Base-by-base conservation (phyloP, 345 rosid species). In the Brassica nigra region DNA sequence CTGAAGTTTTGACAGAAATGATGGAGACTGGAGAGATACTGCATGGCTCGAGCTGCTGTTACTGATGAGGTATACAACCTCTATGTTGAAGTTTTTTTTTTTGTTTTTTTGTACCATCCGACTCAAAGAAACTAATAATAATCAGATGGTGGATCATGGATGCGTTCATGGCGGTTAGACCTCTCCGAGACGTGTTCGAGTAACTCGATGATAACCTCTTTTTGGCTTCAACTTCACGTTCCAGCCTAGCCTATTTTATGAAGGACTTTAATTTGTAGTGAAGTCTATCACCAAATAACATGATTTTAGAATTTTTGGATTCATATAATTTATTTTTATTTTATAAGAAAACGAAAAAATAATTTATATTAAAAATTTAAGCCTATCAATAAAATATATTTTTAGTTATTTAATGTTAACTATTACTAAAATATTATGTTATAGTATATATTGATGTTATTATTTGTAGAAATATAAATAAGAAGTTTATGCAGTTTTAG, bases 11-110 rank as follows among this genome's bases (percentile, higher is more conserved):
- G 86, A 87, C 91, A 16, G 92, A 86, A 82, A 27, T 91, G 57
- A 98, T 93, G 18, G 94, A 93, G 78, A 90, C 97, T 93, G 18
- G 94, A 93, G 78, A 90, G 98, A 75, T 98, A 93, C 75, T 88
- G 83, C 2, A 79, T 64, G 78, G 96, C 97, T 36, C 89, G 93
- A 49, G 90, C 97, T 77, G 91, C 92, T 4, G 94, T 95, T 49
- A 87, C 94, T 4, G 93, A 93, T 49, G 91, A 90, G 92, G 94
- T 88, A 23, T 23, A 23, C 27, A 23, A 23, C 27, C 27, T 23
- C 27, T 23, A 23, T 23, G 27, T 23, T 23, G 27, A 23, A 23
- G 27, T 23, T 23, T 23, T 23, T 23, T 23, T 1, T 23, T 28
- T 61, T 10, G 12, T 62, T 47, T 47, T 47, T 7, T 52, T 52